Percentiles rank a stretch among this genome's conserved stretches.
Evolutionary conservation across 495 filamentous ascomycete species (phyloP).

Genomic region (Parachaetomium inaequale): DNA sequence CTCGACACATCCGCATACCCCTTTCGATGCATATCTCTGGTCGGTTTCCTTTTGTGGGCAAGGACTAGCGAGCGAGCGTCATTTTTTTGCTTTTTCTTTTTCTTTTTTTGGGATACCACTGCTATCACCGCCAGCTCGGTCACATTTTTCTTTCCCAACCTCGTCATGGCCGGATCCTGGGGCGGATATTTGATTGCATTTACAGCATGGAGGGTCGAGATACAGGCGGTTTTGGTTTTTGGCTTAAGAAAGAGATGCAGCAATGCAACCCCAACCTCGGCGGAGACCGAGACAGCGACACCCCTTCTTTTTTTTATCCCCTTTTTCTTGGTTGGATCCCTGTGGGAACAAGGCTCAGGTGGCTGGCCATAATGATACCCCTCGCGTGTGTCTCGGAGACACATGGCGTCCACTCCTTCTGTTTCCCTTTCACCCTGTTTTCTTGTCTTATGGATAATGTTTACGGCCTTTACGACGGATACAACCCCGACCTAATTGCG

Average conservation of each 20-base stretch:
- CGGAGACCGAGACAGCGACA: constrained; percentile 42
- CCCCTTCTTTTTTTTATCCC: constrained; percentile 22
- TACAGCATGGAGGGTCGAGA: constrained; percentile 41
- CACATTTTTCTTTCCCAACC: constrained; percentile 32
- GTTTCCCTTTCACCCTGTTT: constrained; percentile 31
- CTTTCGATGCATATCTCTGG: constrained; percentile 22
- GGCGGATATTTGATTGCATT: constrained; percentile 49
- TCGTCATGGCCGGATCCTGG: constrained; percentile 47
- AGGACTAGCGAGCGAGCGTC: constrained; percentile 44
- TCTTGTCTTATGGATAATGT: constrained; percentile 46
- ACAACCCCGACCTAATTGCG: constrained; percentile 27
- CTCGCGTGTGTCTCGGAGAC: constrained; percentile 13
- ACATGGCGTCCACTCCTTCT: constrained; percentile 16
- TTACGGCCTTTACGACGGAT: constrained; percentile 44
- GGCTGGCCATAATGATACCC: constrained; percentile 33
- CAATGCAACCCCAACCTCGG: constrained; percentile 48
- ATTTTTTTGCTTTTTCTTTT: constrained; percentile 18
- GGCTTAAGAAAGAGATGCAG: constrained; percentile 46
- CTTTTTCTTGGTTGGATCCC: constrained; percentile 22
- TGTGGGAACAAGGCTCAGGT: constrained; percentile 11
- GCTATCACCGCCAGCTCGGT: constrained; percentile 43
- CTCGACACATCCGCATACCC: constrained; percentile 30
- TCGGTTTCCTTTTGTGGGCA: constrained; percentile 25
- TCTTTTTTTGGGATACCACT: constrained; percentile 32
- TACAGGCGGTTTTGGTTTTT: constrained; percentile 41